A percentile compares a stretch with the other conserved stretches of the same genome.
Evolutionary conservation across 2,329 filamentous ascomycete species (phyloP).

Genomic region (Verticillium dahliae): DNA sequence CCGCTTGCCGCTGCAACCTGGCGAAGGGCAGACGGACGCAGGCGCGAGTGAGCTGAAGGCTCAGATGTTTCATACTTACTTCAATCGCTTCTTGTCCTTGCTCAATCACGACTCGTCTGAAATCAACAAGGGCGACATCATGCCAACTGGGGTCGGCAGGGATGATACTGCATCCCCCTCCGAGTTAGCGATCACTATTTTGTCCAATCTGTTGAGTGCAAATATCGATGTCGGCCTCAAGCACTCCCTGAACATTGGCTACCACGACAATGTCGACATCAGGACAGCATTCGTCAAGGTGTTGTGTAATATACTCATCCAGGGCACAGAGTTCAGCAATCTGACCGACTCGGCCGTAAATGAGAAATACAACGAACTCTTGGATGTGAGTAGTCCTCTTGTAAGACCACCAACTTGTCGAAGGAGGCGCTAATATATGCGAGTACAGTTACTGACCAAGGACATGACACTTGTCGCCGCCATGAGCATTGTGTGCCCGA

Average conservation of each 20-base stretch:
- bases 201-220: constrained; percentile 63
- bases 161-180: constrained; percentile 51
- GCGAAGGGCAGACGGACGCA: constrained; percentile 58
- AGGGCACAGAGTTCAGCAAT: constrained; percentile 65
- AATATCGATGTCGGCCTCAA: constrained; percentile 68
- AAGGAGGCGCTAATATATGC: constrained; percentile 4
- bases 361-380: constrained; percentile 61
- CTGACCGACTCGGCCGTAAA: constrained; percentile 60
- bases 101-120: constrained; percentile 51
- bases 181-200: constrained; percentile 59
- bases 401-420: not conserved
- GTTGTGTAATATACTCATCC: constrained; percentile 63
- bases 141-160: constrained; percentile 20
- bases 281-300: constrained; percentile 65
- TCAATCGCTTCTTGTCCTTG: constrained; percentile 61
- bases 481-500: constrained; percentile 60
- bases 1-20: constrained; percentile 58
- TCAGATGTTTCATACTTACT: constrained; percentile 66
- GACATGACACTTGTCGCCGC: constrained; percentile 57
- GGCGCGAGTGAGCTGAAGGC: constrained; percentile 63
- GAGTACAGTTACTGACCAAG: constrained; percentile 47
- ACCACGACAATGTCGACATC: constrained; percentile 64
- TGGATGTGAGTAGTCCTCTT: constrained; percentile 37
- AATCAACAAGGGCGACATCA: constrained; percentile 32
- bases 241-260: constrained; percentile 63